Evolutionary conservation across 768 basidiomycete genomes (phyloP).

Genomic region (Lyophyllum atratum): DNA sequence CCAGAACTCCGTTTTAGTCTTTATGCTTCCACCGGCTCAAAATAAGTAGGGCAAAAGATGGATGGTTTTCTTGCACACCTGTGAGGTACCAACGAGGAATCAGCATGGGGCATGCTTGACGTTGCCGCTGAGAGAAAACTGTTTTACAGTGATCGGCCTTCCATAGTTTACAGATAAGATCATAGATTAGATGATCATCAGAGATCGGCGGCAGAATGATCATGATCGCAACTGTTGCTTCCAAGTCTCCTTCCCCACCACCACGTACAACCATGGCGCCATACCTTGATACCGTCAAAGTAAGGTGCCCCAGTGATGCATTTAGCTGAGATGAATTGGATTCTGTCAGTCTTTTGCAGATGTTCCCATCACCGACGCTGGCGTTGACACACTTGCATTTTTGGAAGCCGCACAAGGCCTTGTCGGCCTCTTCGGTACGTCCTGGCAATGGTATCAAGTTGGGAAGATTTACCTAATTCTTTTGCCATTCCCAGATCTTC

Average conservation of each 20-base stretch:
- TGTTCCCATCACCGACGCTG: slow-evolving; percentile 82
- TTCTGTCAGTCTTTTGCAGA: slow-evolving; percentile 83
- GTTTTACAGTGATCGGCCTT: neutral
- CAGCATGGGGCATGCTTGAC: slow-evolving; percentile 76
- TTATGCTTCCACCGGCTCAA: slow-evolving; percentile 43
- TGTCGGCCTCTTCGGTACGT: slow-evolving; percentile 86
- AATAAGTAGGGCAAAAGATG: neutral
- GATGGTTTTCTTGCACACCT: slow-evolving; percentile 29
- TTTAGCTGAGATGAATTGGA: neutral
- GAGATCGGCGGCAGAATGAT: neutral
- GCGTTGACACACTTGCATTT: slow-evolving; percentile 87
- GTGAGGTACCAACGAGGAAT: slow-evolving; percentile 70
- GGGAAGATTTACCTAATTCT: neutral
- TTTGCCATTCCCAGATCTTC: slow-evolving; percentile 58
- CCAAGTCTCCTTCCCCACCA: neutral
- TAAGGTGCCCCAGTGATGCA: slow-evolving; percentile 22
- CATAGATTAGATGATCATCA: slow-evolving; percentile 21
- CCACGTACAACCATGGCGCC: slow-evolving; percentile 56
- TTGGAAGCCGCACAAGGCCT: slow-evolving; percentile 88
- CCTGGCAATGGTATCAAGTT: neutral
- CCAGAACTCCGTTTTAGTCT: slow-evolving; percentile 82
- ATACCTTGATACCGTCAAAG: slow-evolving; percentile 73
- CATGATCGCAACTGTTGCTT: neutral
- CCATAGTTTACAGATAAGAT: slow-evolving; percentile 24
- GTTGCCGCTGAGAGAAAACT: slow-evolving; percentile 6